phyloP scores from a whole-genome alignment of 331 rosid genomes.

The Erythrophleum ivorense region DNA sequence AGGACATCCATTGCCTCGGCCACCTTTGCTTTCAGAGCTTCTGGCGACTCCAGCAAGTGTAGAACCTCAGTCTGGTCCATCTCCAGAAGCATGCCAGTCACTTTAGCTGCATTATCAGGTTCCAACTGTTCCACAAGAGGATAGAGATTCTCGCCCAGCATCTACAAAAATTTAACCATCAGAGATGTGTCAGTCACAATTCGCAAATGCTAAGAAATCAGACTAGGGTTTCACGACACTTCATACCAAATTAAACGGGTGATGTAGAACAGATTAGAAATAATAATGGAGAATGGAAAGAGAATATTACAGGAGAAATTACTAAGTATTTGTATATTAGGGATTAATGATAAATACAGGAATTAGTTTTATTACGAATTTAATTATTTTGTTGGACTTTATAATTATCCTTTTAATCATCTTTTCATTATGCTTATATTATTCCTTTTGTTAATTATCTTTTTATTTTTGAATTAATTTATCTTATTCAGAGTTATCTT shows the following conservation, averaged over 20 bases:
- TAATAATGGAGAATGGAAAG: neutral
- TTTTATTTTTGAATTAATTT: neutral
- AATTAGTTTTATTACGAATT: neutral
- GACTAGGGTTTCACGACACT: neutral
- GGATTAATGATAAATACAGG: neutral
- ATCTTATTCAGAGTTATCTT: neutral
- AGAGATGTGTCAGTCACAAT: conserved; percentile 27
- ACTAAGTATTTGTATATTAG: neutral
- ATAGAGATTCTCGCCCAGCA: conserved; percentile 96
- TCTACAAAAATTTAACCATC: conserved; percentile 50
- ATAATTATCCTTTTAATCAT: neutral
- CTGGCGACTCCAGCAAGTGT: conserved; percentile 97
- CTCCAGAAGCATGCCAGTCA: conserved; percentile 98
- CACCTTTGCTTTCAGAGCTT: conserved; percentile 93
- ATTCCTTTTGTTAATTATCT: neutral
- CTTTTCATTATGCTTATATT: no score
- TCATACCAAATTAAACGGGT: neutral
- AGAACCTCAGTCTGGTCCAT: conserved; percentile 98
- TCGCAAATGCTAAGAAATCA: neutral
- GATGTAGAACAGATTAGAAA: neutral
- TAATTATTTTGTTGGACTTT: neutral
- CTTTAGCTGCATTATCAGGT: conserved; percentile 94
- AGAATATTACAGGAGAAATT: neutral
- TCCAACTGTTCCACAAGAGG: conserved; percentile 98
- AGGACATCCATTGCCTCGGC: conserved; percentile 96